A percentile compares a stretch with the other conserved stretches of the same genome.
Conservation (phyloP, 352 stramenopile genomes). For the Phytophthora hibernalis region DNA sequence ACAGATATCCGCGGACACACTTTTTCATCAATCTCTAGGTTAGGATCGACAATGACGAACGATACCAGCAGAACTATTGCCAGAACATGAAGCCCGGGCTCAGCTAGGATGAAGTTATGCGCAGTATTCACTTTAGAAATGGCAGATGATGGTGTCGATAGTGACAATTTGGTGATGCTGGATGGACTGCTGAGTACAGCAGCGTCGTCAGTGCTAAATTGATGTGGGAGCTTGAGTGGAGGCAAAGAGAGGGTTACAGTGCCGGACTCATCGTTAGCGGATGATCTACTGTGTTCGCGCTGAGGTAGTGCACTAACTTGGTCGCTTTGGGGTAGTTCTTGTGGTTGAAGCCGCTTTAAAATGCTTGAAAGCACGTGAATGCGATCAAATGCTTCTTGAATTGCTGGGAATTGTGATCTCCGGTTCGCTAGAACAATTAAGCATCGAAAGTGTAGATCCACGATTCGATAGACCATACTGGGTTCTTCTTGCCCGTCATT, state of each 20-base stretch:
- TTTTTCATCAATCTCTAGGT: conserved; percentile 43
- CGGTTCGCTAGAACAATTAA: conserved; percentile 46
- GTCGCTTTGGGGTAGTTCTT: neutral
- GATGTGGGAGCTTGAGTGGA: conserved; percentile 24
- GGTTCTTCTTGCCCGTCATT: conserved; percentile 27
- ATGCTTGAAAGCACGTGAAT: conserved; percentile 30
- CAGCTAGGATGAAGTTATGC: conserved; percentile 19
- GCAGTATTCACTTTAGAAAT: neutral
- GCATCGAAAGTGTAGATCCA: conserved; percentile 49
- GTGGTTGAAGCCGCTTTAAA: conserved; percentile 24
- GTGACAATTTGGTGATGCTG: conserved; percentile 15
- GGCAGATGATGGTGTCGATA: neutral
- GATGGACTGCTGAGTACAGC: neutral
- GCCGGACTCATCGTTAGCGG: neutral
- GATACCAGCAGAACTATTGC: conserved; percentile 40
- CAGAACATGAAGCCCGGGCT: conserved; percentile 38
- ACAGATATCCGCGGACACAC: conserved; percentile 50
- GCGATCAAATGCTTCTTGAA: conserved; percentile 41
- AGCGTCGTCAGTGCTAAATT: neutral
- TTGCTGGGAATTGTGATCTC: conserved; percentile 29
- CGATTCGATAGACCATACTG: conserved; percentile 20
- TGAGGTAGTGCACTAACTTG: neutral
- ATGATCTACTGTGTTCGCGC: neutral
- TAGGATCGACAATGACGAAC: conserved; percentile 43
- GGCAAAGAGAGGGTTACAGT: conserved; percentile 10